Evolutionary conservation across 805 yeast species (phyloP).

Genomic region (Sungouiozyma ichnusensis): DNA sequence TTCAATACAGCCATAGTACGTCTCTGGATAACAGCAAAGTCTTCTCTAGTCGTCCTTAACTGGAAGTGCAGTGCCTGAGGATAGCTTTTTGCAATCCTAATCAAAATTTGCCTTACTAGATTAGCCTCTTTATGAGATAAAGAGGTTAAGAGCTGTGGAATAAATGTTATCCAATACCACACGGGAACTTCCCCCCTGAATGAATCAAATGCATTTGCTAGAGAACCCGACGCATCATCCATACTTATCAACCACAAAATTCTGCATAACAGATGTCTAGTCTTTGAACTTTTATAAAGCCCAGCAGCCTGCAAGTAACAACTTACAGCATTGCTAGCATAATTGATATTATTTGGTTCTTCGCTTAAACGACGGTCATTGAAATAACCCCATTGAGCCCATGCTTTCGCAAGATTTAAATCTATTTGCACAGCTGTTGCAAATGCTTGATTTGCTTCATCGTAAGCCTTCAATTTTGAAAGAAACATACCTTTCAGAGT

Average conservation of each 20-base stretch:
- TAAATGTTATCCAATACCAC: constrained; percentile 98
- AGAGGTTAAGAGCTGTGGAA: constrained; percentile 86
- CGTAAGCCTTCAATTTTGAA: constrained; percentile 79
- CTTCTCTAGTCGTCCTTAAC: constrained; percentile 89
- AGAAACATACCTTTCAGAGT: constrained; percentile 96
- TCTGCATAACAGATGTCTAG: constrained; percentile 78
- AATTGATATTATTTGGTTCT: constrained; percentile 65
- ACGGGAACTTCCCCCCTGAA: constrained; percentile 95
- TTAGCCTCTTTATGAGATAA: constrained; percentile 86
- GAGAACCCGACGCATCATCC: constrained; percentile 74
- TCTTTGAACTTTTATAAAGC: constrained; percentile 81
- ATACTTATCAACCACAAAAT: constrained; percentile 87
- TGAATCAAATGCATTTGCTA: constrained; percentile 80
- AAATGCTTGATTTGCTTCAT: constrained; percentile 95
- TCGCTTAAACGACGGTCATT: constrained; percentile 83
- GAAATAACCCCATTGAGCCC: constrained; percentile 99
- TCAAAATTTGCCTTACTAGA: constrained; percentile 76
- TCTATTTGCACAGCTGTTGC: constrained; percentile 97
- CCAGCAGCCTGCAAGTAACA: constrained; percentile 98
- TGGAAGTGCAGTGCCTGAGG: constrained; percentile 98
- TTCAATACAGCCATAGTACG: constrained; percentile 48
- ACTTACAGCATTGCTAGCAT: constrained; percentile 88
- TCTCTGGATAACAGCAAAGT: constrained; percentile 75
- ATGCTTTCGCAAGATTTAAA: constrained; percentile 86
- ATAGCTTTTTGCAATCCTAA: constrained; percentile 87